Evolutionary conservation across 2,329 filamentous ascomycete genomes (phyloP).

Genomic region (Aureobasidium melanogenum): DNA sequence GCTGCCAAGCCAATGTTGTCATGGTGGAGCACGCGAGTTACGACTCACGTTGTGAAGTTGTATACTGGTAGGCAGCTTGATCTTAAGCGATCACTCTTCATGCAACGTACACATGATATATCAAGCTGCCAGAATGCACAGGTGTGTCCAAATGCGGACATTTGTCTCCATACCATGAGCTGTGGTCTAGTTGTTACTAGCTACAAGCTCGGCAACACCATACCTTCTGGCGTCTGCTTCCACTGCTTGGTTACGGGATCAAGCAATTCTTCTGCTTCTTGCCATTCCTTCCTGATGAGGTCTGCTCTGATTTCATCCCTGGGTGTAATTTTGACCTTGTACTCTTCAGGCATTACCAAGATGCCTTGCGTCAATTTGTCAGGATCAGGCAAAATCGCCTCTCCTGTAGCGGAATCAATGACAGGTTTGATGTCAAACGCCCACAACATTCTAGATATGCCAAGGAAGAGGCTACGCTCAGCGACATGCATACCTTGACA

Average conservation of each 20-base stretch:
- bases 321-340: constrained; percentile 28
- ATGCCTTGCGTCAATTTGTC: constrained; percentile 36
- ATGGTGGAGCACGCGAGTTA: neutral
- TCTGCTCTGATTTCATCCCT: constrained; percentile 25
- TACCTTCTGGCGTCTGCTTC: constrained; percentile 12
- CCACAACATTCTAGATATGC: constrained; percentile 42
- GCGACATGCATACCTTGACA: constrained; percentile 51
- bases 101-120: no score
- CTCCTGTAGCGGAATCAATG: constrained; percentile 22
- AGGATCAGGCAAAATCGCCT: constrained; percentile 29
- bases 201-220: neutral
- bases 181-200: no score
- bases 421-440: constrained; percentile 25
- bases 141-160: no score
- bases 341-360: constrained; percentile 36
- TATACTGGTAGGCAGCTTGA: no score
- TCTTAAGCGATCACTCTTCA: no score
- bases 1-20: neutral
- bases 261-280: constrained; percentile 17
- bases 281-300: constrained; percentile 21
- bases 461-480: constrained; percentile 40
- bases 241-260: constrained; percentile 24
- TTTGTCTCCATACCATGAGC: no score
- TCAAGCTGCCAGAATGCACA: no score
- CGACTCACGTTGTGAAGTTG: neutral